Evolutionary conservation across 192 early-diverging fungal genomes (phyloP), one percentile per base, ranked within the genome.

Genomic region (Haplosporangium gracile): DNA sequence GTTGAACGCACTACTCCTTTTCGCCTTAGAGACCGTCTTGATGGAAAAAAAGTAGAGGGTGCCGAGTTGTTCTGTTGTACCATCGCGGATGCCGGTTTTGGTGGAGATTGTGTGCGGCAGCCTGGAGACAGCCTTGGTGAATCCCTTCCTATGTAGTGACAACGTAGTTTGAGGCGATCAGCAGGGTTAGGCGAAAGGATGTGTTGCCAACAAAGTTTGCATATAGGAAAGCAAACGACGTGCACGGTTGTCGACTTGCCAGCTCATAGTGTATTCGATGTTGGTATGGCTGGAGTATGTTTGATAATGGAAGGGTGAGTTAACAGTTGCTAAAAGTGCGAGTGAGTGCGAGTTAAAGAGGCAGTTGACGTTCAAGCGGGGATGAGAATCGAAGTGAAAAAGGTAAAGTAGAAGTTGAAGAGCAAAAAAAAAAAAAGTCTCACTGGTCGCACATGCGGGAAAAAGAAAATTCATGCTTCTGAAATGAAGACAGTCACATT

Each of bases 31-130:
- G 13, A 43, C 10, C 15, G 7, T 55, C 8, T 22, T 26, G 32
- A 63, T 43, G 55, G 24, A 26, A 13, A 47, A 38, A 16, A 73
- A 32, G 43, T 5, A 63, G 10, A 5, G 65, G 26, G 32, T 2
- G 32, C 15, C 13, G 18, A 18, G 22, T 13, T 36, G 29, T 47
- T 9, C n/a, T 7, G 29, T 47, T 38, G 18, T 80, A 86, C 84
- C 75, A 78, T 86, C 79, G 45, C 84, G 84, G 22, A 86, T 86
- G 45, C 84, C 84, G 11, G 84, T 86, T 68, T 81, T 86, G 57
- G 84, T 81, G 10, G 84, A 80, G 29, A 86, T 40, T 1, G 84
- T 81, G 51, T 86, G 84, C 6, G 84, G 84, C 47, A 86, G 76
- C 38, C 84, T 69, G 8, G 70, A 86, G 20, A 86, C 84, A 22